Base-by-base conservation (phyloP, 1,284 basidiomycete species). In the Leccinum cinnamomeum region DNA sequence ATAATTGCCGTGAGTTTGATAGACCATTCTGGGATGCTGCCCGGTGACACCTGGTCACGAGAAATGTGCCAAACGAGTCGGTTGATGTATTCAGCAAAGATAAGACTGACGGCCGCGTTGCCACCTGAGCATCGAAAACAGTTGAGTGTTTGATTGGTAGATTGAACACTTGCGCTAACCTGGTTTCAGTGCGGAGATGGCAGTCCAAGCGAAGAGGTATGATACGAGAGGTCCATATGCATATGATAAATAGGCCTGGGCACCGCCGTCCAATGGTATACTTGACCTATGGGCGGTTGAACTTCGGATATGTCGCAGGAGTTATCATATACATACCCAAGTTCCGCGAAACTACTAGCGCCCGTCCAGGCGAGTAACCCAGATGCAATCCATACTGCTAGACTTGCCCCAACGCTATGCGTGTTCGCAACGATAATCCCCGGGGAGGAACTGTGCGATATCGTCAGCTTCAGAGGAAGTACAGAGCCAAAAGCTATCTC, bases 331-430 rank as follows among this genome's bases (percentile, higher is more conserved):
- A 20, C 88, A 41, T 87, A 88, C 59, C 92, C 92, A 59, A 97
- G 81, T 77, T 97, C 93, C 7, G 94, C 93, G 73, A 90, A 96
- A 67, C 90, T 94, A 73, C 91, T 94, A 48, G 94, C 94, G 3
- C 95, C 95, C 5, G 95, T 97, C 95, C 95, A 97, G 2, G 86
- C 93, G 11, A 98, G 79, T 11, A 95, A 62, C 3, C 94, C 94
- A 60, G 91, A 89, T 3, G 83, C 78, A 10, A 91, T 68, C 94
- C 94, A 96, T 7, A 95, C 91, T 12, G 82, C 53, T 28, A 95
- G 76, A 79, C 92, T 93, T 35, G 93, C 92, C 8, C 93, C 93
- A 2, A 94, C 88, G 69, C 90, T 94, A 25, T 92, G 84, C 0
- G 91, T 91, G 70, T 95, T 92, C 14, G 91, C 90, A 33, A 95